phyloP scores from a whole-genome alignment of 257 asterid species.

The Salvia hispanica region DNA sequence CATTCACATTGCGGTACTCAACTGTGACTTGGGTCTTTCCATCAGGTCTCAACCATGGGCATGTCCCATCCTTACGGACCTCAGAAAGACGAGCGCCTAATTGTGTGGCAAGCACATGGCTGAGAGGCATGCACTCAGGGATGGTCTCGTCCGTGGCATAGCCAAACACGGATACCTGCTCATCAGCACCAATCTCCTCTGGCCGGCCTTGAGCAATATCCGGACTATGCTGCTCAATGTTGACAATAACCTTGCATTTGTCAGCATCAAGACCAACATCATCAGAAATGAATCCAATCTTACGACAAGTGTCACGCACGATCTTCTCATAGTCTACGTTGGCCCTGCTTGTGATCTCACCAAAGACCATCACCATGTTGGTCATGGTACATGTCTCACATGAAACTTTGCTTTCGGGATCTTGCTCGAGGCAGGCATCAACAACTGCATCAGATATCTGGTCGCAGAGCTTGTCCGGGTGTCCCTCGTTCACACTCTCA shows the following conservation, averaged over 20 bases:
- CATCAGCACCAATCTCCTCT: conserved; percentile 49
- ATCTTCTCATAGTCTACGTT: conserved; percentile 42
- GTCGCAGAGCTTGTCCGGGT: conserved; percentile 58
- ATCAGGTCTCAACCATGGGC: conserved; percentile 48
- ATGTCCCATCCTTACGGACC: conserved; percentile 41
- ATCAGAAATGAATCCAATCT: conserved; percentile 43
- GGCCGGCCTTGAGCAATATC: conserved; percentile 50
- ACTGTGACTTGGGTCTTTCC: conserved; percentile 48
- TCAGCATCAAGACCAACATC: conserved; percentile 52
- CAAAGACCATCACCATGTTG: conserved; percentile 45
- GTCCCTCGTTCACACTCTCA: conserved; percentile 51
- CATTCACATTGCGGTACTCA: conserved; percentile 42
- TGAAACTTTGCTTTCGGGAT: conserved; percentile 50
- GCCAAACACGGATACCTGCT: no score
- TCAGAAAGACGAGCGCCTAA: conserved; percentile 40
- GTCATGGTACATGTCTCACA: no score
- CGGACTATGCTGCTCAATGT: conserved; percentile 44
- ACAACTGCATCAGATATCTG: conserved; percentile 44
- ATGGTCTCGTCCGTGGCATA: no score
- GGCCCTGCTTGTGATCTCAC: conserved; percentile 54
- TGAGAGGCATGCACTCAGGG: conserved; percentile 47
- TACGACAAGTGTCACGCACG: no score
- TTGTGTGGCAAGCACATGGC: conserved; percentile 47
- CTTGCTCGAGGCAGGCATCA: conserved; percentile 48
- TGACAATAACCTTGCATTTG: conserved; percentile 42